Evolutionary conservation across 495 filamentous ascomycete species (phyloP).

Genomic region (Entonaema liquescens): DNA sequence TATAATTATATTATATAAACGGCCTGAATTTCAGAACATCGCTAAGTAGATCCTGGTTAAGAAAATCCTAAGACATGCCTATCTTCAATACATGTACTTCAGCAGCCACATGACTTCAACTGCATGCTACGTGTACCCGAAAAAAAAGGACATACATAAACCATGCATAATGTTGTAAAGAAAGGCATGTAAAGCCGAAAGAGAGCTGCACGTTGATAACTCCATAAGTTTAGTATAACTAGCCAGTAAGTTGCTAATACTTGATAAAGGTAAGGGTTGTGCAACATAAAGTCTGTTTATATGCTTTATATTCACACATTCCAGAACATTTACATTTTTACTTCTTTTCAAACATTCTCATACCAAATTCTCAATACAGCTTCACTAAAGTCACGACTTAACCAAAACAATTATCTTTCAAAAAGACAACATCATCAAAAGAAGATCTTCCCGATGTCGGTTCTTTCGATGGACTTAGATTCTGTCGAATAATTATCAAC

Average conservation of each 20-base stretch:
- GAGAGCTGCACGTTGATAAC: neutral
- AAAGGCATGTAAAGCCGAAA: neutral
- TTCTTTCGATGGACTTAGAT: neutral
- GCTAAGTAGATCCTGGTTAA: too few species aligned
- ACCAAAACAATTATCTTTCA: neutral
- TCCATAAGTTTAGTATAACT: neutral
- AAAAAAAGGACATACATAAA: neutral
- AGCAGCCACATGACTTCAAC: neutral
- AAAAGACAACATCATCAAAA: neutral
- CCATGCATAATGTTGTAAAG: neutral
- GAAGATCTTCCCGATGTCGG: neutral
- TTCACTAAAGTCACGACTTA: neutral
- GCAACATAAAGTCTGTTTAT: neutral
- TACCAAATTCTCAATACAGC: neutral
- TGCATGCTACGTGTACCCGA: neutral
- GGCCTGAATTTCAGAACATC: too few species aligned
- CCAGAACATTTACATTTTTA: neutral
- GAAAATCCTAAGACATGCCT: too few species aligned
- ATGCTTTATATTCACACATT: neutral
- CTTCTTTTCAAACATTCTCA: neutral
- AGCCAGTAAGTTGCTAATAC: neutral
- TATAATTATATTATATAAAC: too few species aligned
- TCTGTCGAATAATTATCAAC: constrained; percentile 3
- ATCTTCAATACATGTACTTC: too few species aligned
- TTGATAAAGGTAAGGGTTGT: neutral